phyloP scores from a whole-genome alignment of 768 basidiomycete species.

The Suillus clintonianus region DNA sequence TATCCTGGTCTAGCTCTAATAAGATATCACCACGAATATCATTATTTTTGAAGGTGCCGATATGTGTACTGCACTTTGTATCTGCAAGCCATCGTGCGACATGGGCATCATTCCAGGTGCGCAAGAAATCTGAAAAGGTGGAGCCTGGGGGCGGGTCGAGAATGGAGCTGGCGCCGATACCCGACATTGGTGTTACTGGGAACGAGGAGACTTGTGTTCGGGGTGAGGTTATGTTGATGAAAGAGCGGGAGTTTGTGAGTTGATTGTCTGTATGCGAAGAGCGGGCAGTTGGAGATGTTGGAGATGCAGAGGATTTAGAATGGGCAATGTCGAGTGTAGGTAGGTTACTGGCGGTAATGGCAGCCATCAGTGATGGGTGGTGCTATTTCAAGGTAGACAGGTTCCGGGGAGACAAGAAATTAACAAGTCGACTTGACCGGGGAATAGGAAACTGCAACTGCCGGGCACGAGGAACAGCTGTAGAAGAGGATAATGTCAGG shows the following conservation, averaged over 20 bases:
- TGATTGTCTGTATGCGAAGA: slow-evolving; percentile 37
- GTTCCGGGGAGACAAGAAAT: too few relatives aligned
- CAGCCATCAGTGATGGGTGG: slow-evolving; percentile 10
- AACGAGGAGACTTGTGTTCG: slow-evolving; percentile 45
- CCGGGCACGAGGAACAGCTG: too few relatives aligned
- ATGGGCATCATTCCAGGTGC: slow-evolving; percentile 71
- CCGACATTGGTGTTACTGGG: slow-evolving; percentile 40
- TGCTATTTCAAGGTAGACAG: too few relatives aligned
- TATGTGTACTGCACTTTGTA: slow-evolving; percentile 71
- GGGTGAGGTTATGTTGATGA: slow-evolving; percentile 32
- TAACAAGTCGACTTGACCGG: too few relatives aligned
- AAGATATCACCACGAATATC: slow-evolving; percentile 93
- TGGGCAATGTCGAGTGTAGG: slow-evolving; percentile 4
- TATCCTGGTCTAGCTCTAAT: slow-evolving; percentile 85
- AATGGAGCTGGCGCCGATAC: slow-evolving; percentile 20
- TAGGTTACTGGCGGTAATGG: background rate
- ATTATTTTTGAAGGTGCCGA: slow-evolving; percentile 72
- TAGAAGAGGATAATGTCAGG: too few relatives aligned
- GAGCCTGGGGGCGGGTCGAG: slow-evolving; percentile 62
- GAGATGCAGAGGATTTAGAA: slow-evolving; percentile 37
- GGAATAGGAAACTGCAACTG: too few relatives aligned
- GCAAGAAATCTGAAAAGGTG: slow-evolving; percentile 63
- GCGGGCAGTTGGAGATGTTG: slow-evolving; percentile 43
- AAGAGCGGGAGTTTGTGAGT: slow-evolving; percentile 36
- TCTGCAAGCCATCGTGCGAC: slow-evolving; percentile 79